phyloP scores from a whole-genome alignment of 352 stramenopile species.

The Lagenidium sp. region DNA sequence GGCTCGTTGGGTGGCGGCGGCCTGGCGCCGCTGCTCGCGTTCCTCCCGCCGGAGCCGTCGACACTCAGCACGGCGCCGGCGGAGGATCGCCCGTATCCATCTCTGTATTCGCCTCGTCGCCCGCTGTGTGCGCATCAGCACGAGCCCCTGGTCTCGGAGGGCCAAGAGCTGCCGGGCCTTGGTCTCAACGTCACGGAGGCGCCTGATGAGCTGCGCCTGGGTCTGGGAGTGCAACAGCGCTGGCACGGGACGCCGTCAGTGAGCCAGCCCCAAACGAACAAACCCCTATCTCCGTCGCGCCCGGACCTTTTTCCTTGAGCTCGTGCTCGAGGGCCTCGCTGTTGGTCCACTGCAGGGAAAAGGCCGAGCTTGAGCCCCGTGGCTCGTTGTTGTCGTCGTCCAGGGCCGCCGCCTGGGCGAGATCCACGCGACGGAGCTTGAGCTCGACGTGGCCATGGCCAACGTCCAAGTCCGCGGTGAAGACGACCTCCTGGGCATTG shows the following conservation, averaged over 20 bases:
- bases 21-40: slow-evolving; percentile 7
- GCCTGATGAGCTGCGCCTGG: slow-evolving; percentile 28
- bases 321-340: slow-evolving; percentile 39
- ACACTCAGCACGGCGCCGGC: no score
- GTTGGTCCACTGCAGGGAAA: slow-evolving; percentile 48
- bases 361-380: slow-evolving; percentile 10
- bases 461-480: slow-evolving; percentile 24
- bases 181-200: slow-evolving; percentile 18
- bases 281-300: no score
- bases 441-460: slow-evolving; percentile 14
- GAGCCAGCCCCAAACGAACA: no score
- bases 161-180: slow-evolving; percentile 11
- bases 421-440: not conserved
- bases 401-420: not conserved
- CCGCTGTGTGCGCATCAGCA: slow-evolving; percentile 14
- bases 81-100: no score
- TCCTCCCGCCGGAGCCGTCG: slow-evolving; percentile 6
- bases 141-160: slow-evolving; percentile 14
- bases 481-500: not conserved
- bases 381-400: not conserved
- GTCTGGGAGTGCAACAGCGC: slow-evolving; percentile 9
- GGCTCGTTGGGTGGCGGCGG: slow-evolving; percentile 15
- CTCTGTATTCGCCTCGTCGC: slow-evolving; percentile 26
- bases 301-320: slow-evolving; percentile 33
- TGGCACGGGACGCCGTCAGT: no score